Evolutionary conservation across 805 yeast species (phyloP).

Genomic region (Pachysolen tannophilus): DNA sequence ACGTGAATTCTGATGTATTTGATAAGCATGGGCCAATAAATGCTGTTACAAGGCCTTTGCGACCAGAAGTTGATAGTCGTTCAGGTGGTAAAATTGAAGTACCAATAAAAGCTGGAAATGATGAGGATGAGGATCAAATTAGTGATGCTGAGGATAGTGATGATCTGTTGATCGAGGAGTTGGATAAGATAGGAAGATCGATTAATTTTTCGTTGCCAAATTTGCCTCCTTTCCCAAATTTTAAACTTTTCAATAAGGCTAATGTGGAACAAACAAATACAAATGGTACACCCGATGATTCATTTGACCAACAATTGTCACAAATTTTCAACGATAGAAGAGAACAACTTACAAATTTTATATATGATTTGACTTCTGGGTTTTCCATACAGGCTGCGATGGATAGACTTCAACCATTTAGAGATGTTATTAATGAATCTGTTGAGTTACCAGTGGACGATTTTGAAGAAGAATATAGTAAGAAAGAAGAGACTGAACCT

Average conservation of each 20-base stretch:
- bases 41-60: not conserved
- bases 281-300: not conserved
- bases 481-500: slow-evolving; percentile 26
- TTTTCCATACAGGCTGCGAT: slow-evolving; percentile 42
- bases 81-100: not conserved
- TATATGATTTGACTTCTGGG: slow-evolving; percentile 28
- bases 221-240: slow-evolving; percentile 19
- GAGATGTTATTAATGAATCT: slow-evolving; percentile 36
- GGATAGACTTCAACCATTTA: slow-evolving; percentile 40
- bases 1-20: not conserved
- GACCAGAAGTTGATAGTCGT: not conserved
- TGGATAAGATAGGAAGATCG: slow-evolving; percentile 44
- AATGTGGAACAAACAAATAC: not conserved
- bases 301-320: slow-evolving; percentile 4
- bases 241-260: slow-evolving; percentile 12
- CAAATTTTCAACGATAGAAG: slow-evolving; percentile 18
- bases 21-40: not conserved
- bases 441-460: slow-evolving; percentile 46
- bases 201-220: slow-evolving; percentile 16
- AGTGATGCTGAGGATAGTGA: slow-evolving; percentile 17
- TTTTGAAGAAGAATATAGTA: slow-evolving; percentile 12
- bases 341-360: slow-evolving; percentile 32
- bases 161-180: slow-evolving; percentile 34
- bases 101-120: no score
- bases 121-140: not conserved